Evolutionary conservation across 2,329 filamentous ascomycete species (phyloP).

Genomic region (Ophiognomonia clavigignenti-juglandacearum): DNA sequence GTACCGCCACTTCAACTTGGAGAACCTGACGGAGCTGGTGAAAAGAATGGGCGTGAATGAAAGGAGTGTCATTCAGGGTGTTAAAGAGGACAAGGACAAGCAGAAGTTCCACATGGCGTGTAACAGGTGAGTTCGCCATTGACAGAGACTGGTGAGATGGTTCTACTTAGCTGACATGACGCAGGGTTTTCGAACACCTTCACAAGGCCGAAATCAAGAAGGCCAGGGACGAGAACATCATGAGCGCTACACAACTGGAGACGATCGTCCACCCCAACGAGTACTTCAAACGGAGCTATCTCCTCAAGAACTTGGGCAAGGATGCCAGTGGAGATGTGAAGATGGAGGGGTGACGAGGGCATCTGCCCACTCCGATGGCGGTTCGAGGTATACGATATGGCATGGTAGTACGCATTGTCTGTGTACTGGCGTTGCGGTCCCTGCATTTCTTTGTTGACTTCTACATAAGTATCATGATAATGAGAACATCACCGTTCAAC

Average conservation of each 20-base stretch:
- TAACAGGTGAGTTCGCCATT: conserved; percentile 60
- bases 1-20: conserved; percentile 84
- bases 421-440: too few species aligned
- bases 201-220: conserved; percentile 76
- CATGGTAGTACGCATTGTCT: too few species aligned
- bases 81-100: conserved; percentile 84
- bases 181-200: conserved; percentile 77
- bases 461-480: too few species aligned
- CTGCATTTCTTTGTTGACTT: too few species aligned
- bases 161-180: background rate
- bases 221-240: conserved; percentile 69
- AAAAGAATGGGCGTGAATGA: conserved; percentile 78
- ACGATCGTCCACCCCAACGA: conserved; percentile 97
- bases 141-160: background rate
- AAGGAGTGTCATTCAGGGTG: conserved; percentile 68
- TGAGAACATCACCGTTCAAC: too few species aligned
- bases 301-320: conserved; percentile 73
- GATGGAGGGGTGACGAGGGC: conserved; percentile 46
- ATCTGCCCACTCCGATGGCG: too few species aligned
- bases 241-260: conserved; percentile 74
- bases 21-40: conserved; percentile 75
- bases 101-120: conserved; percentile 93
- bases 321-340: conserved; percentile 42
- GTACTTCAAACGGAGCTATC: conserved; percentile 92
- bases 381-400: too few species aligned